These are phyloP conservation scores for Coffea canephora DNA, from an alignment of 257 asterid species.

Conservation along the genomic window DNA sequence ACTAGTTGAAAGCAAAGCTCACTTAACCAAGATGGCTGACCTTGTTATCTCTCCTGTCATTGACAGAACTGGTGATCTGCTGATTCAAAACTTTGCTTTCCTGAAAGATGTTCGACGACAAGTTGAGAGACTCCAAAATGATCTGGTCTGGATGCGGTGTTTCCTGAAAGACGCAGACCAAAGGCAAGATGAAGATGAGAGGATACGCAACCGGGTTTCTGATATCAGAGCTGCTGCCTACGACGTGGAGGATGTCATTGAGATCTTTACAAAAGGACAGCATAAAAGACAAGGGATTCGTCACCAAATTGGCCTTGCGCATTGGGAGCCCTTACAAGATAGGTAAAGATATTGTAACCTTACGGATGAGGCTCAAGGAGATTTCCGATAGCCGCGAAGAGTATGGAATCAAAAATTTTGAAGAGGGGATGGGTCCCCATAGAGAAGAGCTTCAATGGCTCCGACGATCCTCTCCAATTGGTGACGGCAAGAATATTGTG, in stretches of 20 bases:
- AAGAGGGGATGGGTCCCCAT: not conserved
- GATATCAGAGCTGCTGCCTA: slow-evolving; percentile 24
- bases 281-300: not conserved
- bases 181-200: slow-evolving; percentile 10
- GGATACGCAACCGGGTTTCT: slow-evolving; percentile 21
- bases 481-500: too few species aligned
- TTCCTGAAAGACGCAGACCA: slow-evolving; percentile 10
- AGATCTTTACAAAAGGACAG: slow-evolving; percentile 6
- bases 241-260: slow-evolving; percentile 28
- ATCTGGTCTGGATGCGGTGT: too few species aligned
- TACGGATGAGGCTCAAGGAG: not conserved
- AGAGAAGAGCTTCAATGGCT: not conserved
- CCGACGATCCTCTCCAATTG: not conserved
- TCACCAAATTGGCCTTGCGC: not conserved
- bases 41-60: too few species aligned
- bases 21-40: not conserved
- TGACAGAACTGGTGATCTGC: too few species aligned
- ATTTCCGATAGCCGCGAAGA: not conserved
- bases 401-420: not conserved
- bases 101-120: too few species aligned
- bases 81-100: too few species aligned
- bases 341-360: not conserved
- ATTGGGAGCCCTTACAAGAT: too few species aligned
- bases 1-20: not conserved
- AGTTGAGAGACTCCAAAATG: too few species aligned